Conservation (phyloP, 2,329 filamentous ascomycete species). For the Drechslerella dactyloides region DNA sequence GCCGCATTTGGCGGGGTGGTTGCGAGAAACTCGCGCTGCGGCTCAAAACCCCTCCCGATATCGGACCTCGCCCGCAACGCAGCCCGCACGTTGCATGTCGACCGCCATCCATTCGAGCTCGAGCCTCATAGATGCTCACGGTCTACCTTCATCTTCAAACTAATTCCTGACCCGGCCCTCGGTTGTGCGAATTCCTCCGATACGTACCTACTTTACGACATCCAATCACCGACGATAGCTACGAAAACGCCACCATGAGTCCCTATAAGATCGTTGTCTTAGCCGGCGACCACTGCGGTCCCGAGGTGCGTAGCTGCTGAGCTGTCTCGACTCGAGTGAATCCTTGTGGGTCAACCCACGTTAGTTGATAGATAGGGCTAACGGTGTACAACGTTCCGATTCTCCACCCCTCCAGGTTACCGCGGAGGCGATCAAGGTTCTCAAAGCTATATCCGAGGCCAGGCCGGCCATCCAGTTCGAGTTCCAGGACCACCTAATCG, state of each 20-base stretch:
- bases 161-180: too few relatives aligned
- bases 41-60: slow-evolving; percentile 35
- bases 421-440: slow-evolving; percentile 81
- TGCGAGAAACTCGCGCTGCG: not conserved
- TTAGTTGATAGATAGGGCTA: too few relatives aligned
- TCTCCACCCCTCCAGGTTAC: slow-evolving; percentile 67
- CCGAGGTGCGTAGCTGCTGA: slow-evolving; percentile 69
- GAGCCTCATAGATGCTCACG: too few relatives aligned
- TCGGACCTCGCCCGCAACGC: slow-evolving; percentile 34
- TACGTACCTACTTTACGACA: too few relatives aligned
- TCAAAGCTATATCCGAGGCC: slow-evolving; percentile 76
- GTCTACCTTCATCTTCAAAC: too few relatives aligned
- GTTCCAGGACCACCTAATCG: slow-evolving; percentile 86
- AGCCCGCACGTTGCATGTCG: not conserved
- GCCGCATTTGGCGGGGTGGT: slow-evolving; percentile 5
- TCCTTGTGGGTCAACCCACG: slow-evolving; percentile 11
- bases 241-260: slow-evolving; percentile 15
- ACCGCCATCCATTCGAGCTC: too few relatives aligned
- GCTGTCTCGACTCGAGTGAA: slow-evolving; percentile 23
- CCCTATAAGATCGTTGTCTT: slow-evolving; percentile 54
- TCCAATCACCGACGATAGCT: too few relatives aligned
- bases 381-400: too few relatives aligned
- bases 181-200: too few relatives aligned
- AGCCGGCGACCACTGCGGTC: slow-evolving; percentile 75
- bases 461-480: slow-evolving; percentile 80